These are phyloP conservation scores for Kappamyces sp. DNA, from an alignment of 192 early-diverging fungal genomes.

Conservation along the genomic window DNA sequence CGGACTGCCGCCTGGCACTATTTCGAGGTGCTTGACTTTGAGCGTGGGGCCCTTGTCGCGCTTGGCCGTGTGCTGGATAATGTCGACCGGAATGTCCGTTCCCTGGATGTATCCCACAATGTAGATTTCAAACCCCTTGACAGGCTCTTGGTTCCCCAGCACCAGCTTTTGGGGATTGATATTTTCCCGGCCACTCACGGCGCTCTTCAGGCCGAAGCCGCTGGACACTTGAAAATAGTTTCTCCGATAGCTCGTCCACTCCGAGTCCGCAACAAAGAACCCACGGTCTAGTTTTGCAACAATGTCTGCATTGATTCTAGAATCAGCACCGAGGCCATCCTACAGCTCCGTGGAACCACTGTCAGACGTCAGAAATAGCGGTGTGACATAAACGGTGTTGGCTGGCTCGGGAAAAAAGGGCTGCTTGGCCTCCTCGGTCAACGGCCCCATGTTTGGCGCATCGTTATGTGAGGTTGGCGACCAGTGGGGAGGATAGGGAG, in stretches of 20 bases:
- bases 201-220: conserved; percentile 42
- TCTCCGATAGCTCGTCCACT: conserved; percentile 96
- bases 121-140: conserved; percentile 39
- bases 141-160: conserved; percentile 62
- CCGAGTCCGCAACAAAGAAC: conserved; percentile 83
- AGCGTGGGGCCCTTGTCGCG: conserved; percentile 87
- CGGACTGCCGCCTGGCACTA: conserved; percentile 26
- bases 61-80: conserved; percentile 91
- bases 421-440: too few species aligned
- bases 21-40: conserved; percentile 34
- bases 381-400: too few species aligned
- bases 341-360: too few species aligned
- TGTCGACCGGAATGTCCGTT: conserved; percentile 68
- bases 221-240: conserved; percentile 94
- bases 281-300: conserved; percentile 81
- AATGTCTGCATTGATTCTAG: too few species aligned
- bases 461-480: too few species aligned
- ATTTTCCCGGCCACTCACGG: conserved; percentile 14
- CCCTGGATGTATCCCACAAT: conserved; percentile 69
- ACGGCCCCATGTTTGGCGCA: too few species aligned
- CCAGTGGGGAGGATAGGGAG: too few species aligned
- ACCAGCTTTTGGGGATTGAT: conserved; percentile 53
- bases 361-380: too few species aligned
- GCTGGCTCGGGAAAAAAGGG: too few species aligned
- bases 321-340: too few species aligned